These are phyloP conservation scores for Aspergillus sp. DNA, from an alignment of 2,329 filamentous ascomycete genomes.

Conservation along the genomic window DNA sequence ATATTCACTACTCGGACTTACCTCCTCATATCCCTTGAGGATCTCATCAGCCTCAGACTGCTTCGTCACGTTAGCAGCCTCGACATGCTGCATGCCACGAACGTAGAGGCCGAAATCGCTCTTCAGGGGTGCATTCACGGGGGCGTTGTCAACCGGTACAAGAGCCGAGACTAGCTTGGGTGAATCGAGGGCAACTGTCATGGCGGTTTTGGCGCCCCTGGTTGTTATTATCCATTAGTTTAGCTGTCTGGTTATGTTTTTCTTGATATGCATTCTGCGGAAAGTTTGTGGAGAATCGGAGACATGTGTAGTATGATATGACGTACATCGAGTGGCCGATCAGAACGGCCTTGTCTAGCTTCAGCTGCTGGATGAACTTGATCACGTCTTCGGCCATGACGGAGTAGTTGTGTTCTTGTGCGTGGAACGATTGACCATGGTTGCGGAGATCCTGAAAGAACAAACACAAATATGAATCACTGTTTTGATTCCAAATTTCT, in stretches of 20 bases:
- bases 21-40: constrained; percentile 71
- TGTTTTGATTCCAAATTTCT: background rate
- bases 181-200: constrained; percentile 75
- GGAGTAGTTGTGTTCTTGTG: constrained; percentile 73
- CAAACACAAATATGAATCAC: background rate
- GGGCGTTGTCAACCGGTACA: constrained; percentile 88
- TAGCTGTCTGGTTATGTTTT: no score
- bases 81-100: constrained; percentile 79
- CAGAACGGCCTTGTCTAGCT: constrained; percentile 69
- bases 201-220: constrained; percentile 88
- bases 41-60: constrained; percentile 81
- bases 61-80: constrained; percentile 65
- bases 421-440: constrained; percentile 86
- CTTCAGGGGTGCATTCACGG: constrained; percentile 74
- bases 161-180: constrained; percentile 70
- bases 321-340: constrained; percentile 91
- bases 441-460: constrained; percentile 76
- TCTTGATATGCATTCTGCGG: background rate
- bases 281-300: no score
- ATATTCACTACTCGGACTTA: constrained; percentile 32
- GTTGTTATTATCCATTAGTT: background rate
- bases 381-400: constrained; percentile 82
- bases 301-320: background rate
- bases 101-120: constrained; percentile 79
- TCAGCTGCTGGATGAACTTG: constrained; percentile 72